phyloP scores from a whole-genome alignment of 805 yeast genomes.

The Candida ovalis region DNA sequence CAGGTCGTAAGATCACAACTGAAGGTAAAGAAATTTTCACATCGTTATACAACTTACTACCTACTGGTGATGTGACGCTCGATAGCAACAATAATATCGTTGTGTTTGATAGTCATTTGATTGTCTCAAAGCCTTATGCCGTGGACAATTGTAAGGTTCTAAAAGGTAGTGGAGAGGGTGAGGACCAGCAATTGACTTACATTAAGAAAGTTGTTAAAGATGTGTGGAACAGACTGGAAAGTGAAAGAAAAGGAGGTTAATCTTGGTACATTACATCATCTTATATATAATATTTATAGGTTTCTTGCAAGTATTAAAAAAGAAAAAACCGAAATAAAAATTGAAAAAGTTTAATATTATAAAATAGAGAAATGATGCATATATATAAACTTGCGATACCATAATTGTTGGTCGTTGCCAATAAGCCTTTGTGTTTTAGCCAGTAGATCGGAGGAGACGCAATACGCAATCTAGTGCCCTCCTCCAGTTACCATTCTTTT shows the following conservation, averaged over 20 bases:
- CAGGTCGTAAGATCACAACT: conserved; percentile 19
- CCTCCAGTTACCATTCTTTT: neutral
- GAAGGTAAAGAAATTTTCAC: conserved; percentile 28
- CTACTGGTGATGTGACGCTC: conserved; percentile 33
- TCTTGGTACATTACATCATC: neutral
- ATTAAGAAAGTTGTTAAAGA: conserved; percentile 48
- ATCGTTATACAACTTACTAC: conserved; percentile 26
- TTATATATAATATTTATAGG: neutral
- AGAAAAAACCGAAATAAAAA: neutral
- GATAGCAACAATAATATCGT: conserved; percentile 33
- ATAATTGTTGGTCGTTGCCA: too few relatives aligned
- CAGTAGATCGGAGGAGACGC: too few relatives aligned
- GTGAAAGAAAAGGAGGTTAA: conserved; percentile 51
- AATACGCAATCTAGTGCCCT: neutral
- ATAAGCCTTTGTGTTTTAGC: too few relatives aligned
- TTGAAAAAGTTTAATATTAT: neutral
- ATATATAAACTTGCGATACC: too few relatives aligned
- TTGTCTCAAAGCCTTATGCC: conserved; percentile 37
- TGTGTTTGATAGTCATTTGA: conserved; percentile 34
- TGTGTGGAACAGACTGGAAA: conserved; percentile 42
- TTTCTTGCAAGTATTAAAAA: neutral
- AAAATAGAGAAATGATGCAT: neutral
- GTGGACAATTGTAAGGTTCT: conserved; percentile 29
- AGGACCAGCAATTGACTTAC: conserved; percentile 28
- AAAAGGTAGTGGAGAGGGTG: conserved; percentile 19